Evolutionary conservation across 495 filamentous ascomycete species (phyloP).

Genomic region (Neurospora africana): DNA sequence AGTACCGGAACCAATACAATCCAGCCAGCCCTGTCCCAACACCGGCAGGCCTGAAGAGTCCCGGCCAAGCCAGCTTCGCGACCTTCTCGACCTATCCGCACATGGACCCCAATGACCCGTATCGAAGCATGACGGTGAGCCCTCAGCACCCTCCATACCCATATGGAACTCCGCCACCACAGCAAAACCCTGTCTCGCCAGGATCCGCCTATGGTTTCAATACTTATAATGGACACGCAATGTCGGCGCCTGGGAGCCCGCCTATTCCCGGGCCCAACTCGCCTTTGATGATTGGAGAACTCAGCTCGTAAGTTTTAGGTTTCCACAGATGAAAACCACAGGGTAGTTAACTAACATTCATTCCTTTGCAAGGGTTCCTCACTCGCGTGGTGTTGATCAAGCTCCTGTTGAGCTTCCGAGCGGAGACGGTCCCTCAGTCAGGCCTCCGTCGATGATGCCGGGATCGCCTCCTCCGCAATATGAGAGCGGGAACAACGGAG

Average conservation of each 20-base stretch:
- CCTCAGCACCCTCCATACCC: slow-evolving; percentile 3
- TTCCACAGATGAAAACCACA: neutral
- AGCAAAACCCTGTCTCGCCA: neutral
- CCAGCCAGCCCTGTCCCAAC: neutral
- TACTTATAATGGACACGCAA: neutral
- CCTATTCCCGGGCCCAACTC: neutral
- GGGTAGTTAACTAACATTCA: neutral
- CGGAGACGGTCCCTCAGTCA: neutral
- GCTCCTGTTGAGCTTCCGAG: neutral
- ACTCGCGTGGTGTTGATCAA: neutral
- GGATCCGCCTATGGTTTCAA: neutral
- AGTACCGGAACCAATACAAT: slow-evolving; percentile 7
- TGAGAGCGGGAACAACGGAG: neutral
- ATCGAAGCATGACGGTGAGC: slow-evolving; percentile 2
- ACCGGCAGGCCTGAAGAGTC: slow-evolving; percentile 14
- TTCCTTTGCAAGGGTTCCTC: neutral
- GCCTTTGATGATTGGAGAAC: neutral
- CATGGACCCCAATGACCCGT: slow-evolving; percentile 4
- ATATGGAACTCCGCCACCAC: slow-evolving; percentile 4
- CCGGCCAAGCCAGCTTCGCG: slow-evolving; percentile 13
- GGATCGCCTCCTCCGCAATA: neutral
- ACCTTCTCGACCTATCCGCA: slow-evolving; percentile 3
- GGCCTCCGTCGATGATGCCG: neutral
- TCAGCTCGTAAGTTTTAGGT: neutral
- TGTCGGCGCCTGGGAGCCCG: neutral